Evolutionary conservation across 768 basidiomycete species (phyloP), one percentile per base, ranked within the genome.

Genomic region (Daedaleopsis sinensis): DNA sequence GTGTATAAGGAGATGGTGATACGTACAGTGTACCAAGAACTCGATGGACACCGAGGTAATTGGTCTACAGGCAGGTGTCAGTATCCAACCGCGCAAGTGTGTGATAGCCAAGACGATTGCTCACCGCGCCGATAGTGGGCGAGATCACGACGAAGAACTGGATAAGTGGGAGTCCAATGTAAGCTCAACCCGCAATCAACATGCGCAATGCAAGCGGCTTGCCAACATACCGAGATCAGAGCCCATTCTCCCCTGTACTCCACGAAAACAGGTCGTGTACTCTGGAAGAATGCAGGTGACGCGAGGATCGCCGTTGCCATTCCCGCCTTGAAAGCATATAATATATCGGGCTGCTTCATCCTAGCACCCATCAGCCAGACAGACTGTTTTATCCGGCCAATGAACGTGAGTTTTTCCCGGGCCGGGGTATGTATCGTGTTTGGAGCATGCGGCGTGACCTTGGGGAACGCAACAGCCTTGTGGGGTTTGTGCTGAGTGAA

Each of bases 191-290:
- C 65, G 69, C 19, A 63, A 53, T 12, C 19, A 3, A 36, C 58
- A 53, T 57, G 36, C 57, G 27, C 10, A 10, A 43, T n/a, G 18
- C 48, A 3, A 24, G 44, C 8, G 0, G 46, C 39, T n/a, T 23
- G 46, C 18, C 39, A 58, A 52, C 43, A n/a, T 63, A 92, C 94
- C 48, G 95, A 95, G 55, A 98, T 92, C 69, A 99, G 77, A 1
- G 94, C 94, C 96, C 96, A 99, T 76, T 98, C 94, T 38, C 96
- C 96, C 67, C 88, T 84, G 67, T 90, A 94, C 50, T 87, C 83
- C 46, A 92, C 78, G 69, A 97, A 98, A 4, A 85, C 73, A 5
- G 87, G 88, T 24, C 95, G 80, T 1, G 91, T 95, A 18, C 73
- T 63, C 55, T 91, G 90, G 61, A 92, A 87, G 74, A 96, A 98